These are phyloP conservation scores for Amanita thiersii DNA, from an alignment of 768 basidiomycete genomes.

Conservation along the genomic window DNA sequence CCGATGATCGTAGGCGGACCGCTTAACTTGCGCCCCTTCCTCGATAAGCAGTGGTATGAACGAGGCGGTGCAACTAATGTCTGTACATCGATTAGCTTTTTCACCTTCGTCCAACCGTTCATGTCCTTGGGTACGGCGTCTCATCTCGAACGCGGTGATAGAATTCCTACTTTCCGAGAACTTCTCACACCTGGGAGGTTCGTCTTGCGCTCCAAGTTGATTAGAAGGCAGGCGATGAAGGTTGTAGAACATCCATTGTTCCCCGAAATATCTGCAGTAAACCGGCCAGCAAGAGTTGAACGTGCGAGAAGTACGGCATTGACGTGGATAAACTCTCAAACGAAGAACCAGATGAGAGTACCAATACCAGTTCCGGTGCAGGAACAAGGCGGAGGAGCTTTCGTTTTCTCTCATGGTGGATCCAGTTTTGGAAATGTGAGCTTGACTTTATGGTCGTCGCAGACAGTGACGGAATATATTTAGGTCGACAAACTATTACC, in stretches of 20 bases:
- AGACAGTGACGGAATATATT: not conserved
- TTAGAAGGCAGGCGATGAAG: slow-evolving; percentile 20
- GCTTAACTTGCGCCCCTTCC: slow-evolving; percentile 33
- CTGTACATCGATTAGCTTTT: slow-evolving; percentile 25
- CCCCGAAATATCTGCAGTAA: slow-evolving; percentile 23
- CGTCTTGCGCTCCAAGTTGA: slow-evolving; percentile 23
- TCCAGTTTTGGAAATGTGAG: slow-evolving; percentile 12
- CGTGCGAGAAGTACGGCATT: slow-evolving; percentile 13
- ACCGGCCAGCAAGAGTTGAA: slow-evolving; percentile 13
- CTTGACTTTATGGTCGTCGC: not conserved
- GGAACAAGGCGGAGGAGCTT: slow-evolving; percentile 9
- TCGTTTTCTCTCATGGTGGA: slow-evolving; percentile 12
- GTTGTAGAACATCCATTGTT: slow-evolving; percentile 31
- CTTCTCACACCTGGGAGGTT: slow-evolving; percentile 33
- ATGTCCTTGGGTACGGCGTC: slow-evolving; percentile 26
- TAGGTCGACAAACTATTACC: slow-evolving; percentile 8
- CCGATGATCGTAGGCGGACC: slow-evolving; percentile 33
- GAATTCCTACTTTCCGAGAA: slow-evolving; percentile 24
- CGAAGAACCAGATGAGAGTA: slow-evolving; percentile 4
- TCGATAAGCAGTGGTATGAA: slow-evolving; percentile 32
- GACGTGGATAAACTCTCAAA: not conserved
- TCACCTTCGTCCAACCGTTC: slow-evolving; percentile 28
- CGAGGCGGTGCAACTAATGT: slow-evolving; percentile 30
- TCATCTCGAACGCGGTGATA: slow-evolving; percentile 18
- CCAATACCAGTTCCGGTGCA: slow-evolving; percentile 7